Conservation (phyloP, 441 rosid species). For the Manihot esculenta region DNA sequence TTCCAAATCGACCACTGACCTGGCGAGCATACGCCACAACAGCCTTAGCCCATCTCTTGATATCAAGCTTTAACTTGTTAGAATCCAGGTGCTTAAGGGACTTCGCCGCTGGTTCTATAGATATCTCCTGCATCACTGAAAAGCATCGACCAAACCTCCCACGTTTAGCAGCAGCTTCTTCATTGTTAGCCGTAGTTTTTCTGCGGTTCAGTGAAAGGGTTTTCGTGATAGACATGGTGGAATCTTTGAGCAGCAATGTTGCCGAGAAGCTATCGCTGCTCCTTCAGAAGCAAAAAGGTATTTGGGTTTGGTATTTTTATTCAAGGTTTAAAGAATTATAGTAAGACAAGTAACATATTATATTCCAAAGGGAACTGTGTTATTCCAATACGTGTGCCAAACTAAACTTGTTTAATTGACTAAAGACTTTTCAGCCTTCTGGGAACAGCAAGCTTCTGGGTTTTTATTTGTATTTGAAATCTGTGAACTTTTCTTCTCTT, state of each 20-base stretch:
- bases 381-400: neutral
- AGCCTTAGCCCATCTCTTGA: slow-evolving; percentile 79
- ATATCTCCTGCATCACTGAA: slow-evolving; percentile 45
- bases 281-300: no score
- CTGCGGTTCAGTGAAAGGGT: slow-evolving; percentile 15
- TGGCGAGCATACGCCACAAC: slow-evolving; percentile 80
- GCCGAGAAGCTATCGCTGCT: no score
- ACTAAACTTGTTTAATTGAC: slow-evolving; percentile 20
- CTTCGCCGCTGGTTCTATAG: slow-evolving; percentile 41
- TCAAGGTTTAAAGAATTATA: slow-evolving; percentile 5
- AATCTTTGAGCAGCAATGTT: no score
- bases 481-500: no score
- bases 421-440: neutral
- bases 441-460: neutral
- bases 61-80: slow-evolving; percentile 60
- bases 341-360: slow-evolving; percentile 28
- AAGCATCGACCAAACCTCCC: slow-evolving; percentile 34
- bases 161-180: slow-evolving; percentile 16
- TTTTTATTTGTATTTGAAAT: no score
- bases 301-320: no score
- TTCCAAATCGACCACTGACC: slow-evolving; percentile 52
- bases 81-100: slow-evolving; percentile 59
- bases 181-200: neutral
- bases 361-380: slow-evolving; percentile 11
- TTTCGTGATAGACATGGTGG: slow-evolving; percentile 32